Percentiles rank a stretch among this genome's conserved stretches.
Conservation (phyloP, 495 filamentous ascomycete species). For the Penicillium cinerascens region DNA sequence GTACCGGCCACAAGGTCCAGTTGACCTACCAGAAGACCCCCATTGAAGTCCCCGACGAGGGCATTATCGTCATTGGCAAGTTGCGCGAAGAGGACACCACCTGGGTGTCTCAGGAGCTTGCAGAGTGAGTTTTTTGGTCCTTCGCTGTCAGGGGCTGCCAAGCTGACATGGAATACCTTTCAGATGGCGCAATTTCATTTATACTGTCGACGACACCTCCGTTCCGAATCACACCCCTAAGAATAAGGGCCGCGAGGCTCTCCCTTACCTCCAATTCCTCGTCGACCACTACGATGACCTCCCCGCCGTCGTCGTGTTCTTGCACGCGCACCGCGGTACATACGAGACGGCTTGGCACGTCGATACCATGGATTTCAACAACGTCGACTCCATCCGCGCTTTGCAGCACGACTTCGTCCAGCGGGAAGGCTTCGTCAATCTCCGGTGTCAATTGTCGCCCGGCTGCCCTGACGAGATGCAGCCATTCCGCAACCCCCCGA, state of each 20-base stretch:
- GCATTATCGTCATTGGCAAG: constrained; percentile 43
- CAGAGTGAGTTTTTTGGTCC: constrained; percentile 29
- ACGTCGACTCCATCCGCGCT: constrained; percentile 39
- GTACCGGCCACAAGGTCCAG: constrained; percentile 9
- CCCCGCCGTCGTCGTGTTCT: constrained; percentile 38
- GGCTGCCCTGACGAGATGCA: constrained; percentile 42
- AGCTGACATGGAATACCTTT: constrained; percentile 6
- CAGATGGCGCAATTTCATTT: constrained; percentile 45
- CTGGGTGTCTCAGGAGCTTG: constrained; percentile 39
- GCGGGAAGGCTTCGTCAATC: constrained; percentile 38
- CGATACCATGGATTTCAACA: constrained; percentile 43
- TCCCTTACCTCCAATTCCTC: constrained; percentile 48
- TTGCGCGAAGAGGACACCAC: constrained; percentile 35
- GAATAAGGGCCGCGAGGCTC: constrained; percentile 47
- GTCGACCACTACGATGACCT: constrained; percentile 47
- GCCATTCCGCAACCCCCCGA: constrained; percentile 41
- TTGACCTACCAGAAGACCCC: constrained; percentile 28
- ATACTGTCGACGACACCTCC: constrained; percentile 43
- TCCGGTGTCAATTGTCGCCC: constrained; percentile 40
- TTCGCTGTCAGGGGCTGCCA: background rate
- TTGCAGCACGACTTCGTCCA: constrained; percentile 36
- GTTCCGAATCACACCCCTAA: constrained; percentile 36
- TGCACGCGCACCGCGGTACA: constrained; percentile 42
- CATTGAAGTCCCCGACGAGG: constrained; percentile 38
- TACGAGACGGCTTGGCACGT: constrained; percentile 45